These are phyloP conservation scores for Cupressus sempervirens DNA, from an alignment of 75 land plant species.

Conservation along the genomic window DNA sequence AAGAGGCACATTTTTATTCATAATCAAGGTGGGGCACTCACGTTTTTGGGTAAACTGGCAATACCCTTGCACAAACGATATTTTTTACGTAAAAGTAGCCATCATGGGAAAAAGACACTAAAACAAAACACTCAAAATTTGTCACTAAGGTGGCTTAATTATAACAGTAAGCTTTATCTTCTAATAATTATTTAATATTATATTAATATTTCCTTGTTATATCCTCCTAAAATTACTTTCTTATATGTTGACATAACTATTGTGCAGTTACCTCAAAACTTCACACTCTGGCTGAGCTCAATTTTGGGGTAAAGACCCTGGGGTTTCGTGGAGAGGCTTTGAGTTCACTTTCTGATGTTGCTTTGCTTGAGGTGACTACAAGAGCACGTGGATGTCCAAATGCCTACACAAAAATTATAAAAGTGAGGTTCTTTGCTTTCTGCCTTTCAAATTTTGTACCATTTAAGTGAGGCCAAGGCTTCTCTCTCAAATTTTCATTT, in stretches of 20 bases:
- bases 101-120: too few relatives aligned
- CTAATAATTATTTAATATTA: too few relatives aligned
- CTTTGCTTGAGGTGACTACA: conserved; percentile 75
- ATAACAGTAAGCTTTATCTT: too few relatives aligned
- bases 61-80: too few relatives aligned
- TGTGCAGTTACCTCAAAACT: conserved; percentile 86
- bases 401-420: conserved; percentile 76
- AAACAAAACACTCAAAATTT: too few relatives aligned
- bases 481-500: background rate
- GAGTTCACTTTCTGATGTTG: conserved; percentile 82
- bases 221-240: background rate
- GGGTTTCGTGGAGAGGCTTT: conserved; percentile 92
- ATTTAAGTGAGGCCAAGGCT: background rate
- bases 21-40: too few relatives aligned
- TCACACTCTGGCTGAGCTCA: conserved; percentile 41
- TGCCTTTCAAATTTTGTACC: background rate
- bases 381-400: conserved; percentile 78
- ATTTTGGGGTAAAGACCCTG: conserved; percentile 41
- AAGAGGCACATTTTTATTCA: too few relatives aligned
- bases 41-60: too few relatives aligned
- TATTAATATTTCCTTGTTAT: background rate
- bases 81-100: too few relatives aligned
- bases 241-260: background rate
- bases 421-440: conserved; percentile 38
- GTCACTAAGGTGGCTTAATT: too few relatives aligned